These are phyloP conservation scores for Mixia osmundae DNA, from an alignment of 1,284 basidiomycete genomes.

Conservation along the genomic window DNA sequence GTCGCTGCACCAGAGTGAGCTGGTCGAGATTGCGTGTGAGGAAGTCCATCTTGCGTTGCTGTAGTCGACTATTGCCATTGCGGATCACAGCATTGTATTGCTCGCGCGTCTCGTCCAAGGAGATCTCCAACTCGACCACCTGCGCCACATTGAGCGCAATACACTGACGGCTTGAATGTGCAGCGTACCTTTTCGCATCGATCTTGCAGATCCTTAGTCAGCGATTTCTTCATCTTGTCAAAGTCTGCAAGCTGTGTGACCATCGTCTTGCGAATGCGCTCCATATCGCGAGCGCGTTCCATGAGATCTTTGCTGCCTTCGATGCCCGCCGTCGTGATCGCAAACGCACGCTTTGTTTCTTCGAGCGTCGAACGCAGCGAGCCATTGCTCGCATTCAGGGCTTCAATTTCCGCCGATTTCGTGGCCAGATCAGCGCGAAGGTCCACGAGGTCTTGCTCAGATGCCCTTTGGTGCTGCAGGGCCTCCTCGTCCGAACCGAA, in stretches of 20 bases:
- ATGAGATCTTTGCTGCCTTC: slow-evolving; percentile 90
- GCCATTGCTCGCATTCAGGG: slow-evolving; percentile 56
- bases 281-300: slow-evolving; percentile 88
- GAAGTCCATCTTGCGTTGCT: slow-evolving; percentile 99
- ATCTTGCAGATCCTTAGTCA: slow-evolving; percentile 97
- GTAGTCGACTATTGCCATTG: slow-evolving; percentile 90
- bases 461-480: slow-evolving; percentile 36
- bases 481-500: slow-evolving; percentile 40
- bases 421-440: slow-evolving; percentile 78
- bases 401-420: slow-evolving; percentile 61
- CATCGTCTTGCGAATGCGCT: slow-evolving; percentile 87
- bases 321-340: slow-evolving; percentile 83
- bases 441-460: slow-evolving; percentile 63
- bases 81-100: slow-evolving; percentile 97
- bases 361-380: slow-evolving; percentile 2
- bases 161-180: neutral
- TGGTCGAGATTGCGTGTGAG: slow-evolving; percentile 92
- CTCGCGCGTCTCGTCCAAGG: slow-evolving; percentile 93
- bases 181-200: slow-evolving; percentile 98
- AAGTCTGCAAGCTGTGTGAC: slow-evolving; percentile 94
- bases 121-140: slow-evolving; percentile 98
- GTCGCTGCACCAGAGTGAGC: no score
- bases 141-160: slow-evolving; percentile 20
- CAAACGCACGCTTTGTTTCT: slow-evolving; percentile 57
- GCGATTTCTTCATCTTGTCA: slow-evolving; percentile 91